phyloP scores from a whole-genome alignment of 805 yeast species.

The Tetrapisispora namnaoensis region DNA sequence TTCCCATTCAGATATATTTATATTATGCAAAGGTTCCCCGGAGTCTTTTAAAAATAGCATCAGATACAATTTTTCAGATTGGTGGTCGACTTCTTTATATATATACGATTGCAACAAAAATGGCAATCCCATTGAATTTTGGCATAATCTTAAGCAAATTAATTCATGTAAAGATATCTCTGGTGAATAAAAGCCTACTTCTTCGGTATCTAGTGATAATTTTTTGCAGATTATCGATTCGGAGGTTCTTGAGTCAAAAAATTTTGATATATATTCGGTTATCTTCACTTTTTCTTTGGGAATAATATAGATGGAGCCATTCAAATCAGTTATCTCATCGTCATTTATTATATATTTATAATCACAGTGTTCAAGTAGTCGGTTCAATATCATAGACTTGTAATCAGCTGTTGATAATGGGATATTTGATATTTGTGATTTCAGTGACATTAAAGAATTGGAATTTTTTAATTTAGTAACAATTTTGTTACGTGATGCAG shows the following conservation, averaged over 20 bases:
- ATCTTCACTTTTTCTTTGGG: constrained; percentile 7
- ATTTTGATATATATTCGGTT: constrained; percentile 15
- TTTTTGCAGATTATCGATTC: constrained; percentile 16
- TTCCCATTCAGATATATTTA: constrained; percentile 13
- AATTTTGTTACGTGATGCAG: constrained; percentile 45
- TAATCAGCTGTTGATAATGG: constrained; percentile 19
- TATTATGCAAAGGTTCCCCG: constrained; percentile 18
- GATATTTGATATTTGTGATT: constrained; percentile 13
- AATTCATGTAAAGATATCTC: constrained; percentile 22
- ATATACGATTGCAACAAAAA: constrained; percentile 18
- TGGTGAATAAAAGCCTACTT: constrained; percentile 12
- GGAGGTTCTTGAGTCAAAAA: constrained; percentile 4
- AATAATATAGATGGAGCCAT: constrained; percentile 6
- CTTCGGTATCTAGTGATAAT: constrained; percentile 12
- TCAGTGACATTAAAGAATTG: constrained; percentile 23
- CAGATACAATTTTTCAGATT: constrained; percentile 7
- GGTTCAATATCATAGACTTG: constrained; percentile 19
- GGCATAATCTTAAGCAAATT: constrained; percentile 14
- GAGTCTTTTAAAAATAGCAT: constrained; percentile 21
- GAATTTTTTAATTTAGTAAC: constrained; percentile 42
- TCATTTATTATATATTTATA: constrained; percentile 11
- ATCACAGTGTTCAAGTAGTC: constrained; percentile 20
- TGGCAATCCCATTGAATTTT: constrained; percentile 26
- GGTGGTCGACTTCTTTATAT: constrained; percentile 6
- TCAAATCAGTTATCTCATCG: constrained; percentile 5